Percentiles rank a stretch among this genome's conserved stretches.
phyloP scores from a whole-genome alignment of 1,284 basidiomycete genomes.

The Sporisorium exsertum region DNA sequence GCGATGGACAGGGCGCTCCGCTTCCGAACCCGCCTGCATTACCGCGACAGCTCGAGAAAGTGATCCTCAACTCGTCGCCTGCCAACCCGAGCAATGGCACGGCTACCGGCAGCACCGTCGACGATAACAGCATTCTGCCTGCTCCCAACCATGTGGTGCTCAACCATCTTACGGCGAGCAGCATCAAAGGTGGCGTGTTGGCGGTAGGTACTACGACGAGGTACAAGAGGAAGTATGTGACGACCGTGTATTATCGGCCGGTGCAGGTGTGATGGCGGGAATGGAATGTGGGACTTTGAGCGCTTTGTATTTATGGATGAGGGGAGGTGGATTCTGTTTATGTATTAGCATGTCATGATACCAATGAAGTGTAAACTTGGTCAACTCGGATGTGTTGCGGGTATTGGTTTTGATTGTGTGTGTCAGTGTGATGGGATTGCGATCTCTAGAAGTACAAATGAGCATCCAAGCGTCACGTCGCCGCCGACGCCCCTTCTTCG shows the following conservation, averaged over 20 bases:
- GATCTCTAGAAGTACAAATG: constrained; percentile 16
- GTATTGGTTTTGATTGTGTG: too few relatives aligned
- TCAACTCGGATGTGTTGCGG: too few relatives aligned
- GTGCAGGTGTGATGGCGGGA: constrained; percentile 71
- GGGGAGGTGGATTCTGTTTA: constrained; percentile 1
- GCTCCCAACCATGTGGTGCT: constrained; percentile 90
- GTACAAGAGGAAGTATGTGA: constrained; percentile 88
- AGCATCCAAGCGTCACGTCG: neutral
- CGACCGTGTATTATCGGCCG: constrained; percentile 78
- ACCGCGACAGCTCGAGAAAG: constrained; percentile 90
- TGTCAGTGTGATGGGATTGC: too few relatives aligned
- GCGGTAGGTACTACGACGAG: constrained; percentile 93
- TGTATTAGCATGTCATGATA: constrained; percentile 7
- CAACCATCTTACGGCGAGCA: constrained; percentile 94
- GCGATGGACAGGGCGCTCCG: constrained; percentile 16
- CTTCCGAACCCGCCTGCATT: constrained; percentile 75
- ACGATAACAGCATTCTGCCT: constrained; percentile 91
- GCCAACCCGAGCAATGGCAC: constrained; percentile 54
- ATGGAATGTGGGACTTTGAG: too few relatives aligned
- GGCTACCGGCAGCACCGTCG: constrained; percentile 72
- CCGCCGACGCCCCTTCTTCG: neutral
- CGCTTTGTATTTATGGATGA: neutral
- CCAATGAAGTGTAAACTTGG: too few relatives aligned
- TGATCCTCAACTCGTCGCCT: constrained; percentile 81
- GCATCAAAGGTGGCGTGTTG: constrained; percentile 91